Base-by-base conservation (phyloP, 129 eudicot genomes). In the Solidago caesia region DNA sequence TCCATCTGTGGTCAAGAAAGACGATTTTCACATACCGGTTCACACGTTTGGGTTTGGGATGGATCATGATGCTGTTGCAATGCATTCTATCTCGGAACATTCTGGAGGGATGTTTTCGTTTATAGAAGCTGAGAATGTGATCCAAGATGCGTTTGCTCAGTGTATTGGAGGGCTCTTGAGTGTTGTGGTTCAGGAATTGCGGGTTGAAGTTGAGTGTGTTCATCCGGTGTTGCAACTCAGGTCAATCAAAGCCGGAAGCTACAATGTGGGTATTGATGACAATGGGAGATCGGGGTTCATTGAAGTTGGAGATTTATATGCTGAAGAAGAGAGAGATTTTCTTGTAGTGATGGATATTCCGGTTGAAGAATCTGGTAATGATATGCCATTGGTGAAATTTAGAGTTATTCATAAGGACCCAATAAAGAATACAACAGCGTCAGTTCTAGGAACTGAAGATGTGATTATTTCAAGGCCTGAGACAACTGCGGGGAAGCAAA, bases 131-230 rank as follows among this genome's bases (percentile, higher is more conserved):
- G 92, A 86, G 68, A 77, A 67, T 42, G 92, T 83, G 62, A 90
- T 93, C 58, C 98, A 93, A 77, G 98, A 93, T 76, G 98, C 98
- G 72, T 92, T 92, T 83, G 97, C 97, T 46, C 96, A 89, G 84
- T 92, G 97, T 84, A 92, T 92, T 55, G 98, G 98, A 4, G 98
- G 98, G 71, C 88, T 92, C 63, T 71, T 92, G 52, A 93, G 98
- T 64, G 97, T 93, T 4, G 92, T 90, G 39, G 88, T 87, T 12
- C 98, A 93, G 78, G 92, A 90, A 59, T 64, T 90, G 44, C 78
- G 62, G n/a, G 85, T 93, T n/a, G 78, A 71, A 61, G 81, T 93
- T 9, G 97, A 90, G 47, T 87, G 92, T 74, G 42, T 80, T 33
- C 79, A 87, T 46, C 92, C 97, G 2, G 63, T 21, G 27, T 59